These are phyloP conservation scores for Epichloe gansuensis DNA, from an alignment of 2,329 filamentous ascomycete species.

Conservation along the genomic window DNA sequence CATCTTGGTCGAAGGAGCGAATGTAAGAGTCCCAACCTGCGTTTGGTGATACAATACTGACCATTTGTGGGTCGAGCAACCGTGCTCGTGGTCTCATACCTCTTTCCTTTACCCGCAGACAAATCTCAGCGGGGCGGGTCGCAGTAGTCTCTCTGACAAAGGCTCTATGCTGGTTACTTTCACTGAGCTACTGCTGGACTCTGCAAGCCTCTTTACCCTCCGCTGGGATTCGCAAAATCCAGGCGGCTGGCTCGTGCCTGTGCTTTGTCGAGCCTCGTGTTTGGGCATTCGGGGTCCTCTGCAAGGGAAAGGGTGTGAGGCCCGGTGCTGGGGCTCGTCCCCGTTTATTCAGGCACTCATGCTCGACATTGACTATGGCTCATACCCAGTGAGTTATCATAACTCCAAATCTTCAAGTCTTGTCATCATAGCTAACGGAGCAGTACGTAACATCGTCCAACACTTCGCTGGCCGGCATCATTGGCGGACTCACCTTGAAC, in stretches of 20 bases:
- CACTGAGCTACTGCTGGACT: too few species aligned
- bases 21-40: conserved; percentile 7
- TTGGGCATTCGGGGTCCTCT: too few species aligned
- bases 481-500: conserved; percentile 21
- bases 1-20: conserved; percentile 57
- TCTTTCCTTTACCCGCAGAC: conserved; percentile 9
- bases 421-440: not conserved
- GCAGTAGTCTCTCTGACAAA: not conserved
- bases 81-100: conserved; percentile 11
- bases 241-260: too few species aligned
- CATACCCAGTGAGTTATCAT: conserved; percentile 18
- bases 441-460: conserved; percentile 13
- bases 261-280: too few species aligned
- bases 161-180: not conserved
- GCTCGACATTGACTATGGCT: conserved; percentile 49
- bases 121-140: not conserved
- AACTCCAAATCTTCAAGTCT: not conserved
- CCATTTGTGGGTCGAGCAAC: conserved; percentile 8
- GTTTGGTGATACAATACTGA: too few species aligned
- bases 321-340: conserved; percentile 11
- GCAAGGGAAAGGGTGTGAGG: conserved; percentile 9
- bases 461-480: conserved; percentile 15
- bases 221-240: too few species aligned
- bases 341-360: conserved; percentile 34
- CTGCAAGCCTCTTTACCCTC: too few species aligned